Base-by-base conservation (phyloP, 73 alveolate genomes). In the Paramecium octaurelia region DNA sequence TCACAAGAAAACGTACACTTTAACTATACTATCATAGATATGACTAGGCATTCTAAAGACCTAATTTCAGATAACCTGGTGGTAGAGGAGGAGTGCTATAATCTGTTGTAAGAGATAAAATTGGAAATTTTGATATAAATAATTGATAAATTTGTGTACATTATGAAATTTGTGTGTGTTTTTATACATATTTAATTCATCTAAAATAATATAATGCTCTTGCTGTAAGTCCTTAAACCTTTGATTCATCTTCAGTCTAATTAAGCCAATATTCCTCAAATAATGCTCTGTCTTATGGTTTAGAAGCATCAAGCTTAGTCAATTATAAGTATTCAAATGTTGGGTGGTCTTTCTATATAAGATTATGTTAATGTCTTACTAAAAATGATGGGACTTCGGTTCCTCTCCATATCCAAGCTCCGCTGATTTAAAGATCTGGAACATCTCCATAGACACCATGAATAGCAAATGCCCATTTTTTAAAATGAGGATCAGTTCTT, bases 351-450 rank as follows among this genome's bases (percentile, higher is more conserved):
- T 59, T 59, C 77, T 59, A 59, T 21, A 59, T 21, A 8, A 16
- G 3, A 18, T 16, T 21, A 16, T 8, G 20, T 2, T 2, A 59
- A 59, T 14, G 24, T 48, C 7, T 16, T 59, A 59, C 89, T 12
- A 76, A 34, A 43, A 40, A 76, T 36, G 84, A 76, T 31, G 97
- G 98, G 80, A 96, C 86, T 18, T 92, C 98, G 9, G 92, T 89
- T 27, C 99, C 99, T 97, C 98, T 96, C 98, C 97, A 95, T 95
- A 97, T 58, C 97, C 98, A 96, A 64, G 96, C 97, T 59, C 99
- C 99, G 86, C 93, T 95, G 50, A 97, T 95, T 83, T 98, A 97
- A 42, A 96, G 97, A 76, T 92, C 91, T 34, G 98, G 99, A 58
- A 95, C 99, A 29, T 93, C 98, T 24, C 99, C 99, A 89, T 95